phyloP scores from a whole-genome alignment of 768 basidiomycete species.

The Serendipita sp. region DNA sequence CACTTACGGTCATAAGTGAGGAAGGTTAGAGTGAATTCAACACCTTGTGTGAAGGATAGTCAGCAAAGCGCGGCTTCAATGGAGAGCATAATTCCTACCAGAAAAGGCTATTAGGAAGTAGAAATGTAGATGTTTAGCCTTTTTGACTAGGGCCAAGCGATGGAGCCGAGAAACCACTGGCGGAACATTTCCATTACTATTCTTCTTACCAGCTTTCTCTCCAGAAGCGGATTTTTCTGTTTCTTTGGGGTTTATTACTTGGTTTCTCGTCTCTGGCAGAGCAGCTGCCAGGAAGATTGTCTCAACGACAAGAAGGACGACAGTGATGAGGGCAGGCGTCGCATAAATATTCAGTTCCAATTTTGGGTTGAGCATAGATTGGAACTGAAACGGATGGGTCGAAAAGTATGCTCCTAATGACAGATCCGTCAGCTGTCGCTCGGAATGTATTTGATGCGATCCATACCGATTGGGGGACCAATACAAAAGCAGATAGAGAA shows the following conservation, averaged over 20 bases:
- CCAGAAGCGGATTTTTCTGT: conserved; percentile 7
- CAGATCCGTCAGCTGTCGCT: conserved; percentile 6
- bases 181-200: not conserved
- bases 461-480: conserved; percentile 69
- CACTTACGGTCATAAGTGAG: conserved; percentile 72
- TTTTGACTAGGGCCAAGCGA: conserved; percentile 34
- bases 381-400: conserved; percentile 4
- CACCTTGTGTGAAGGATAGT: conserved; percentile 28
- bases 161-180: conserved; percentile 13
- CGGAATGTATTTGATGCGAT: not conserved
- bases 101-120: conserved; percentile 82
- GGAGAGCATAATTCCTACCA: conserved; percentile 19
- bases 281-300: conserved; percentile 57
- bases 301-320: conserved; percentile 62
- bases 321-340: conserved; percentile 68
- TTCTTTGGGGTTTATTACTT: conserved; percentile 14
- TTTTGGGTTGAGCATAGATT: conserved; percentile 22
- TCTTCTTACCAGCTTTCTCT: not conserved
- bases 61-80: not conserved
- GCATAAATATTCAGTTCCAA: conserved; percentile 77
- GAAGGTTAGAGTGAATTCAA: conserved; percentile 95
- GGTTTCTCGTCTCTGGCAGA: conserved; percentile 74
- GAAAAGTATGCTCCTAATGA: not conserved
- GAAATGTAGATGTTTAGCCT: conserved; percentile 58
- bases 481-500: conserved; percentile 91